Conservation (phyloP, 1,139 yeast genomes). For the Sugiyamaella neomexicana region DNA sequence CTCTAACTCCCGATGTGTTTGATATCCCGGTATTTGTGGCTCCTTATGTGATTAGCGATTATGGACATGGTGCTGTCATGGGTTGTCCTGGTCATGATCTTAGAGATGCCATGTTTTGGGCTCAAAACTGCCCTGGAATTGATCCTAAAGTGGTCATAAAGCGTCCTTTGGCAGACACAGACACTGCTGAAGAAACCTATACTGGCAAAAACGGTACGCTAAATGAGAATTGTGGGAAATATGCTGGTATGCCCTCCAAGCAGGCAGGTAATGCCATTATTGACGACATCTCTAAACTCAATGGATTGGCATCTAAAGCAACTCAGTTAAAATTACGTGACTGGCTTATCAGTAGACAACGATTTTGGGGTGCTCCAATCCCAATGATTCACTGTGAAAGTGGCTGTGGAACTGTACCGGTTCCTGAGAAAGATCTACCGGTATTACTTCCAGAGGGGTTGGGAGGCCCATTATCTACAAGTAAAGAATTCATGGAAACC, state of each 20-base stretch:
- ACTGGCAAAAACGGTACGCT: constrained; percentile 55
- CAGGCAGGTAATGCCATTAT: constrained; percentile 58
- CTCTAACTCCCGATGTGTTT: constrained; percentile 46
- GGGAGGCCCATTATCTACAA: constrained; percentile 69
- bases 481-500: constrained; percentile 69
- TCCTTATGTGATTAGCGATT: constrained; percentile 79
- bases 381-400: constrained; percentile 83
- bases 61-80: constrained; percentile 95
- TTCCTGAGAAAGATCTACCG: constrained; percentile 82
- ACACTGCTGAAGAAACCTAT: constrained; percentile 51
- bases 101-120: constrained; percentile 83
- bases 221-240: constrained; percentile 51
- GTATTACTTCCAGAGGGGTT: constrained; percentile 68
- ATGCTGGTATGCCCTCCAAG: constrained; percentile 49
- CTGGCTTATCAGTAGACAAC: constrained; percentile 91
- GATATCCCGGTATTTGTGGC: constrained; percentile 81
- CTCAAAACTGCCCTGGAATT: constrained; percentile 53
- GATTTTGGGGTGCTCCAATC: constrained; percentile 99
- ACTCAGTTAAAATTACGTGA: constrained; percentile 73
- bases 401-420: constrained; percentile 83
- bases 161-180: constrained; percentile 34
- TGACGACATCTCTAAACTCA: constrained; percentile 42
- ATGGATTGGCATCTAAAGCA: constrained; percentile 48
- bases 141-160: constrained; percentile 50
- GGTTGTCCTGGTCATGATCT: constrained; percentile 95